phyloP scores from a whole-genome alignment of 352 stramenopile species.

The Phytophthora kernoviae region DNA sequence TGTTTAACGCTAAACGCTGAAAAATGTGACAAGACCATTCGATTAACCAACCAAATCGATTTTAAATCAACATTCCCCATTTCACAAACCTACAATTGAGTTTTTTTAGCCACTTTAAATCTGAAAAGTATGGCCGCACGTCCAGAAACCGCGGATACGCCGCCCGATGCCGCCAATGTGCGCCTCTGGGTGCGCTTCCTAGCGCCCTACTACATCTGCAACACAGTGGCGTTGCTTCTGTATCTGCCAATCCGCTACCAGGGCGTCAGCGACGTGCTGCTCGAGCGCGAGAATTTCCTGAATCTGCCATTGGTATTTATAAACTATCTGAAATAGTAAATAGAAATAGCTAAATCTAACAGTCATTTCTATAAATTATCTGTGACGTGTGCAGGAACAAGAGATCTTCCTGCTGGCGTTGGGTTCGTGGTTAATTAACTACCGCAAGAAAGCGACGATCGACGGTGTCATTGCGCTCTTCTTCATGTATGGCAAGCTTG shows the following conservation, averaged over 20 bases:
- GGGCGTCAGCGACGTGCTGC: slow-evolving; percentile 44
- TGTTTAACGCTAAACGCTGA: no score
- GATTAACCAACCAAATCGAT: no score
- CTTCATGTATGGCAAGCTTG: slow-evolving; percentile 74
- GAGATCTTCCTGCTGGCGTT: slow-evolving; percentile 71
- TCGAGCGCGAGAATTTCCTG: slow-evolving; percentile 63
- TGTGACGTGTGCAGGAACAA: slow-evolving; percentile 47
- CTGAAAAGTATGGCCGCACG: no score
- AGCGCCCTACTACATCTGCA: slow-evolving; percentile 76
- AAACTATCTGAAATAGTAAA: not conserved
- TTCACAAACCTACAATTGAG: no score
- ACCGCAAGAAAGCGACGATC: slow-evolving; percentile 75
- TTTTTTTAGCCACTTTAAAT: no score
- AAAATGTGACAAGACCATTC: no score
- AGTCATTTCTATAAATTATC: not conserved
- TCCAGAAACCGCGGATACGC: not conserved
- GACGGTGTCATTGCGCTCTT: slow-evolving; percentile 70
- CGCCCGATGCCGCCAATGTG: not conserved
- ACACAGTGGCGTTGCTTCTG: slow-evolving; percentile 54
- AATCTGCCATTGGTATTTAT: slow-evolving; percentile 54
- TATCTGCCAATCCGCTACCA: slow-evolving; percentile 58
- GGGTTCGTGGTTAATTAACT: slow-evolving; percentile 67
- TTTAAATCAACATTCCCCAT: no score
- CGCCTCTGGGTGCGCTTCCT: slow-evolving; percentile 58
- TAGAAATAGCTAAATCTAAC: slow-evolving; percentile 7